Base-by-base conservation (phyloP, 805 yeast species). In the Yarrowia hollandica region DNA sequence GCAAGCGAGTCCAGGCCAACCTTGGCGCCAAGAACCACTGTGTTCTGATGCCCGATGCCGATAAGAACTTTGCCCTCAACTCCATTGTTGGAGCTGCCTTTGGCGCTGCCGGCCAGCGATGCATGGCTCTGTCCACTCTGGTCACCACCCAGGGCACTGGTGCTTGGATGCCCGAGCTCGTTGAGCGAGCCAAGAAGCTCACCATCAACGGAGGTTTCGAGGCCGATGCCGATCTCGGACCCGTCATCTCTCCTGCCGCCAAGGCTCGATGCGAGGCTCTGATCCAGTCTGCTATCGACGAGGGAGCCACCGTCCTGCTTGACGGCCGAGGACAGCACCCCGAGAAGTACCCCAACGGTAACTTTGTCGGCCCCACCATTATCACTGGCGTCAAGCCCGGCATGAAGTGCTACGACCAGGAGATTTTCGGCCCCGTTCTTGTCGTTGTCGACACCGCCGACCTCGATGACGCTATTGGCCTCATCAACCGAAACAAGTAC, bases 31-130 rank as follows among this genome's bases (percentile, higher is more conserved):
- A 86, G 74, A 86, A 86, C 77, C 92, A 86, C 71, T 79, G 86
- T 67, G 79, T 86, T 59, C 82, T 86, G 15, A 74, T 84, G 63
- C 89, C 90, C 15, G 91, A 86, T 66, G 89, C 90, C 46, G 81
- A 84, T 72, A 81, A 82, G 71, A 72, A 74, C 62, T 82, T 81
- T 62, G 80, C 87, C 50, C 74, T 86, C 65, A 83, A 82, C 68
- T 84, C 87, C 59, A 74, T 86, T 48, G 83, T 78, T 61, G 86
- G 89, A 52, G 90, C 91, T 58, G 88, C 90, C 21, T 86, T 86
- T 71, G 90, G 91, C 28, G 90, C 91, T 55, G 90, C 91, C 16
- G 92, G 91, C 62, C 92, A 86, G 77, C 82, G 90, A 69, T 86
- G 92, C 74, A 83, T 86, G 87, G 88, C 89, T 10, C 82, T 86